A percentile compares a stretch with the other conserved stretches of the same genome.
Evolutionary conservation across 1,139 yeast species (phyloP).

Genomic region (Keqinozyma sinolaborantium): DNA sequence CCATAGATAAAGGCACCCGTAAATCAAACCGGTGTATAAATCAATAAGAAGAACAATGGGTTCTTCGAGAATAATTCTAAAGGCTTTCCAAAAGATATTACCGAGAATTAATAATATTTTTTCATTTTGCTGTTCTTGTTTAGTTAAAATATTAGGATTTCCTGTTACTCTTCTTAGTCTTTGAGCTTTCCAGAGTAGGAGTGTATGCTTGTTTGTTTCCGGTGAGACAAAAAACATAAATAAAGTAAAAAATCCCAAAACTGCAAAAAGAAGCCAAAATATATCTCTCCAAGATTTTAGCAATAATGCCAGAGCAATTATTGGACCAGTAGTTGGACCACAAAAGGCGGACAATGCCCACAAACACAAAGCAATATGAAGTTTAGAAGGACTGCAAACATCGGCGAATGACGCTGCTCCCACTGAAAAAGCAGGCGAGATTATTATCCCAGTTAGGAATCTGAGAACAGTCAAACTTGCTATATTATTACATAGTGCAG

Average conservation of each 20-base stretch:
- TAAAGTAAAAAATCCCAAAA: conserved; percentile 28
- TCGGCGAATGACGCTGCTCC: conserved; percentile 36
- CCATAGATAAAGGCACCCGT: conserved; percentile 29
- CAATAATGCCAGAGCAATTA: conserved; percentile 24
- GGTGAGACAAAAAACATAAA: conserved; percentile 39
- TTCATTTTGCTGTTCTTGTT: conserved; percentile 37
- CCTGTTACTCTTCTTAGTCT: conserved; percentile 47
- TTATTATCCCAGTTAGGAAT: conserved; percentile 32
- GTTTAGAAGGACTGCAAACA: conserved; percentile 17
- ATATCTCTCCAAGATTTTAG: conserved; percentile 39
- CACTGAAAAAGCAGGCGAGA: conserved; percentile 33
- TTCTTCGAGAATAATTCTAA: conserved; percentile 26
- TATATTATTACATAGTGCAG: conserved; percentile 27
- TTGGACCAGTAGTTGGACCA: conserved; percentile 33
- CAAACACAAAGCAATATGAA: conserved; percentile 23
- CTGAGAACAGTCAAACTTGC: conserved; percentile 29
- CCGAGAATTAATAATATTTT: conserved; percentile 18
- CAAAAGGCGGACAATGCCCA: conserved; percentile 31
- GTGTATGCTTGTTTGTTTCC: conserved; percentile 48
- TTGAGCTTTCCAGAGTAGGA: conserved; percentile 45
- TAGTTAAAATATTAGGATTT: conserved; percentile 31
- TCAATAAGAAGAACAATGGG: conserved; percentile 31
- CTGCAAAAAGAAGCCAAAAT: conserved; percentile 40
- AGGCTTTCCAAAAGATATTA: conserved; percentile 26
- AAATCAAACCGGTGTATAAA: conserved; percentile 26